Conservation (phyloP, 1,284 basidiomycete species). For the Trichosporon coremiiforme region DNA sequence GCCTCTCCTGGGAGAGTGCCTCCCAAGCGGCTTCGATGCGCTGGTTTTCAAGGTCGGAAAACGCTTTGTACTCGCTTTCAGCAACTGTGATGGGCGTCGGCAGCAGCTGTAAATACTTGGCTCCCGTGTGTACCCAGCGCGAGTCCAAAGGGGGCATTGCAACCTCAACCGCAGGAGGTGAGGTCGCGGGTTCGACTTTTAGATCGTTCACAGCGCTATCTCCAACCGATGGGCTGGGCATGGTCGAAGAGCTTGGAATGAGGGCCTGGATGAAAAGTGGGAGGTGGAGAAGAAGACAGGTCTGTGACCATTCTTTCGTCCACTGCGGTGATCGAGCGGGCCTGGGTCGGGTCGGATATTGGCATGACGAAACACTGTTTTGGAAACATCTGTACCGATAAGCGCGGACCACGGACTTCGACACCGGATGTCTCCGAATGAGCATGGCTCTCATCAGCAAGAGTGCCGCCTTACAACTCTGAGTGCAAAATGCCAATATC, state of each 20-base stretch:
- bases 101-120: constrained; percentile 54
- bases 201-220: not conserved
- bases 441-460: too few relatives aligned
- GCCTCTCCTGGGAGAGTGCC: constrained; percentile 31
- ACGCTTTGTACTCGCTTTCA: constrained; percentile 62
- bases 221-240: not conserved
- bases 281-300: not conserved
- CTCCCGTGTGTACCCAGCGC: constrained; percentile 56
- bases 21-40: constrained; percentile 61
- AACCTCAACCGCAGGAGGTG: not conserved
- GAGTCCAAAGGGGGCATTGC: constrained; percentile 40
- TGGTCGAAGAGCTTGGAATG: not conserved
- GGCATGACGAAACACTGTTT: not conserved
- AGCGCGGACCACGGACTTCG: not conserved
- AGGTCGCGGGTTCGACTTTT: too few relatives aligned
- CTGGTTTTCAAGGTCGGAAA: constrained; percentile 54
- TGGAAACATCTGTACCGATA: not conserved
- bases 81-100: constrained; percentile 48
- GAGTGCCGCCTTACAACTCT: too few relatives aligned
- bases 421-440: too few relatives aligned
- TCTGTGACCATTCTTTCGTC: not conserved
- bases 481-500: too few relatives aligned
- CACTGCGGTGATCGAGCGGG: not conserved
- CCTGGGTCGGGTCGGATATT: not conserved
- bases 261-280: not conserved